Evolutionary conservation across 129 eudicot species (phyloP), one percentile per base, ranked within the genome.

Genomic region (Artemisia tridentata): DNA sequence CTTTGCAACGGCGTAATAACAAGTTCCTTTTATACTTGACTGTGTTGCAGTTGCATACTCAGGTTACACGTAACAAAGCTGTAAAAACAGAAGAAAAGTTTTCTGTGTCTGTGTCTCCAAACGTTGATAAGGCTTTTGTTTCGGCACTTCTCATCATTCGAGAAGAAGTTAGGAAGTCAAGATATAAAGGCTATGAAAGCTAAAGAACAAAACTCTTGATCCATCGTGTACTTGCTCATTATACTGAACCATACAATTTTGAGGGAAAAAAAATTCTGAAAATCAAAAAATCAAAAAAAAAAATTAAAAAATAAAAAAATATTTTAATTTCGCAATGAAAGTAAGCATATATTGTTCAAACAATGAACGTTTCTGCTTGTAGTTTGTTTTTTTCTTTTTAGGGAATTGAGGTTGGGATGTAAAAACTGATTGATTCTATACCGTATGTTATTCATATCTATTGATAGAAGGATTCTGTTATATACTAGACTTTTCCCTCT

Each of bases 151-250:
- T 78, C 14, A 71, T 78, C 41, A 71, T 78, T 46, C 81, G 81
- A 43, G 81, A 78, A 78, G 81, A 78, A 60, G 77, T 78, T 51
- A 71, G 77, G 67, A 78, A 78, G 67, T 78, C 81, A 18, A 78
- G 81, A 71, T 78, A 78, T 11, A 78, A 71, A 54, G 81, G 81
- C 27, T 78, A 78, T 47, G 81, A 78, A 64, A 78, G 81, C 77
- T 78, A 78, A 78, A 59, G 21, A 47, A 17, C 51, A 47, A 9
- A 27, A 31, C 55, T 17, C 50, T 50, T 51, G 51, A 38, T 38
- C 45, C 47, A 47, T 77, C 76, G 48, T 52, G 20, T 50, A 7
- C 55, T 29, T 63, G 66, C 69, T 63, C 38, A 73, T 51, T 51
- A 34, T 69, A 54, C 41, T 17, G 45, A 34, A 57, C 20, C 74